Evolutionary conservation across 2,329 filamentous ascomycete species (phyloP).

Genomic region (Aspergillus fijiensis): DNA sequence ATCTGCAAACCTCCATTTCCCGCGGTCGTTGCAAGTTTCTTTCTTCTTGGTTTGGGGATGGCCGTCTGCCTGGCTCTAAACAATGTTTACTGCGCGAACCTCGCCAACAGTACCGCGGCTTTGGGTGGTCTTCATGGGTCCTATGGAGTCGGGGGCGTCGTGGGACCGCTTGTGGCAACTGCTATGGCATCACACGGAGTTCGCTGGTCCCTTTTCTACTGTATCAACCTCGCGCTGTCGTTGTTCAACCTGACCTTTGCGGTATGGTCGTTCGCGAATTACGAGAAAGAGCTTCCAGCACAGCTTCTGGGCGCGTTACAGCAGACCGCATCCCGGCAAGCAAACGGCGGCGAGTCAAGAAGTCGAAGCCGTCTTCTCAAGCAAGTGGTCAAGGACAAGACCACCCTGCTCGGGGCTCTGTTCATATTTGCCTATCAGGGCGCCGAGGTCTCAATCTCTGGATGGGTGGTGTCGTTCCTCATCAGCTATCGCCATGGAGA

Average conservation of each 20-base stretch:
- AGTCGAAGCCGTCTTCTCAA: conserved; percentile 42
- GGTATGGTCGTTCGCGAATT: conserved; percentile 68
- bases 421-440: conserved; percentile 89
- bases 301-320: conserved; percentile 48
- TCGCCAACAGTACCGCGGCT: conserved; percentile 52
- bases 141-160: conserved; percentile 60
- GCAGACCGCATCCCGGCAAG: conserved; percentile 42
- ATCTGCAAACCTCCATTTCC: conserved; percentile 69
- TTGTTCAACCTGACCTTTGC: conserved; percentile 58
- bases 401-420: conserved; percentile 70
- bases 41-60: conserved; percentile 60
- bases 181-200: conserved; percentile 63
- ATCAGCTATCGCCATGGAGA: conserved; percentile 70
- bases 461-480: conserved; percentile 84
- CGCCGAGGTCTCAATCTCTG: conserved; percentile 77
- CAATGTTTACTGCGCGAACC: conserved; percentile 57
- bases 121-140: conserved; percentile 41
- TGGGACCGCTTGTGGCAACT: conserved; percentile 72
- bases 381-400: conserved; percentile 51
- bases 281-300: conserved; percentile 59
- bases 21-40: conserved; percentile 65
- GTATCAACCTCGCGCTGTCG: conserved; percentile 62
- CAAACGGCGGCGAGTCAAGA: conserved; percentile 25
- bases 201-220: conserved; percentile 71
- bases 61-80: conserved; percentile 55